Base-by-base conservation (phyloP, 139 green algal species). In the Klebsormidium nitens region DNA sequence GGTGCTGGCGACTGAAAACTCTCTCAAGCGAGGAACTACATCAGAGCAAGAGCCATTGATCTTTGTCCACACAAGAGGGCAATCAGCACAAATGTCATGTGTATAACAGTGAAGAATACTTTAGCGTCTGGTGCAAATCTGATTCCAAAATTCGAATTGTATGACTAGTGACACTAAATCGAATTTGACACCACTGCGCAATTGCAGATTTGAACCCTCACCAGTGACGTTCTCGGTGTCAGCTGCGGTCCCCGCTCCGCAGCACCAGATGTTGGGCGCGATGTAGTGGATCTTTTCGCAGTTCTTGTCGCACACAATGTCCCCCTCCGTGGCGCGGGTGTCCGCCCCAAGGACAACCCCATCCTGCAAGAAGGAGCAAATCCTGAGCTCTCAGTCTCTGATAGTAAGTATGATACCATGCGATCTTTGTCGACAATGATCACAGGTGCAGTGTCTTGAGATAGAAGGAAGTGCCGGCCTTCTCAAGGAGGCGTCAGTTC, bases 281-380 rank as follows among this genome's bases (percentile, higher is more conserved):
- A 99, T 96, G 78, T 88, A 97, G 67, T 98, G 93, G 50, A 99
- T 98, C 82, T 99, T 99, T 70, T 95, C 88, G 81, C 93, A 98
- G 78, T 99, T 98, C 72, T 99, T 99, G 82, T 99, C 95, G 17
- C 89, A 90, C n/a, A 99, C 93, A 5, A 93, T 97, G 17, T 81
- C 84, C 8, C 91, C 95, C 17, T 90, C 82, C 0, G 95, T 99
- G 1, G 95, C 96, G 3, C 95, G 83, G 2, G 95, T 99, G 75
- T 99, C 95, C 3, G 95, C 95, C 2, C 91, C 95, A 14, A 99
- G 80, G 26, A 99, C 90, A n/a, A 99, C 90, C 1, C 95, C 95
- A 76, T 95, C 94, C 91, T 98, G 74, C 31, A 71, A 32, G 11
- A 6, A 5, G 8, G 56, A 38, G 56, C 5, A 61, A n/a, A 19